Base-by-base conservation (phyloP, 2,329 filamentous ascomycete species). In the Cadophora malorum region DNA sequence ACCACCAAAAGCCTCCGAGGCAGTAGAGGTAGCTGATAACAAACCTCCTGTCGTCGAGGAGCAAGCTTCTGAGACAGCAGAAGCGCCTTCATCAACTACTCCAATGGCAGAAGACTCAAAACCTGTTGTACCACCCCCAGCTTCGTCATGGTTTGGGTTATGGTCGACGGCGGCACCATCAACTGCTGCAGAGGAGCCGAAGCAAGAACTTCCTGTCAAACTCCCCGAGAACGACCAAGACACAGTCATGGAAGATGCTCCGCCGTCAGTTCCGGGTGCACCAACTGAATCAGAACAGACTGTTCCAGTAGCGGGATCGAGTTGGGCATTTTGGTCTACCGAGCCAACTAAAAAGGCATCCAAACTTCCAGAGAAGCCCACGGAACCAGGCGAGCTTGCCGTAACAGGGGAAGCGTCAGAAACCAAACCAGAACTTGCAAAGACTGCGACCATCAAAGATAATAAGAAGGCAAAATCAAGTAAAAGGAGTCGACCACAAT, bases 301-400 rank as follows among this genome's bases (percentile, higher is more conserved):
- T 25, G 58, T 52, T 9, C 62, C 67, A 5, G 81, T 84, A 19
- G 81, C 83, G 21, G 86, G 86, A 14, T 91, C 91, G 0, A 91
- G 90, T 0, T 95, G 92, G 92, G 91, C 90, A 0, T 94, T 95
- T 72, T 95, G 91, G 91, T 93, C 90, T 16, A 86, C 74, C 5
- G 74, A 77, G 4, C 73, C 75, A 6, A 68, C 71, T 33, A 74
- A 78, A 35, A 78, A 79, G 53, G 60, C 74, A 21, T 47, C 28
- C 2, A 68, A 68, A 38, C 10, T 62, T 53, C 23, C 58, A 19
- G 67, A 63, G 31, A 64, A 63, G 21, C 47, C 67, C 5, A 64
- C 73, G 41, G 72, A 74, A 33, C 35, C 65, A 50, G 75, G 82
- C 28, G 82, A 85, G 74, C 79, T 90, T 56, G 88, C 88, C 4